Evolutionary conservation across 768 basidiomycete species (phyloP), one percentile per base, ranked within the genome.

Genomic region (Daedaleopsis nitida): DNA sequence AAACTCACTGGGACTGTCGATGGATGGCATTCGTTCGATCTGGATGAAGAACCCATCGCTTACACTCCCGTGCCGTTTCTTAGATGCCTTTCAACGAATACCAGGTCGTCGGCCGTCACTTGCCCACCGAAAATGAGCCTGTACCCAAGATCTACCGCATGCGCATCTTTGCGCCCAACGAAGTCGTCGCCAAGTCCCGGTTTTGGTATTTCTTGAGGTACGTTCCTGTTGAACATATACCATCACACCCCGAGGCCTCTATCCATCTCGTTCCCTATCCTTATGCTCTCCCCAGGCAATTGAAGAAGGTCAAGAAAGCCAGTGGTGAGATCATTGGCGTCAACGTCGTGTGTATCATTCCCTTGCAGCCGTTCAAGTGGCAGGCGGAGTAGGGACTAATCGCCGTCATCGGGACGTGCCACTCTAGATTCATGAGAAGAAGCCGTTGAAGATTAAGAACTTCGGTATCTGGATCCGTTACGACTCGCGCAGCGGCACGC

Each of bases 401-500:
- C 68, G 68, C 63, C 70, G 44, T 66, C 67, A 58, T 65, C 58
- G 56, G 55, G 52, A 60, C 65, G 65, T 66, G 67, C 59, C 58
- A 55, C 58, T 72, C 13, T 86, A 98, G 96, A 98, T 98, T 75
- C 86, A 90, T 74, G 96, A 98, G 83, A 96, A 93, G 86, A 94
- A 91, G 78, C 97, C 97, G 23, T 75, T 97, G 77, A 96, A 96
- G 81, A 91, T 98, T 78, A 98, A 99, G 87, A 98, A 97, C 89
- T 98, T 99, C 75, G 97, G 97, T 68, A 92, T 99, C 81, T 98
- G 97, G 97, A 79, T 99, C 75, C 92, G 96, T 70, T 99, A 99
- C 80, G 97, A 99, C 81, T 98, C 96, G 57, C 94, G 96, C 70
- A 97, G 96, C 54, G 97, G 97, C 65, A 99, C 97, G 49, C 97